Evolutionary conservation across 2,329 filamentous ascomycete species (phyloP).

Genomic region (Cladophialophora psammophila): DNA sequence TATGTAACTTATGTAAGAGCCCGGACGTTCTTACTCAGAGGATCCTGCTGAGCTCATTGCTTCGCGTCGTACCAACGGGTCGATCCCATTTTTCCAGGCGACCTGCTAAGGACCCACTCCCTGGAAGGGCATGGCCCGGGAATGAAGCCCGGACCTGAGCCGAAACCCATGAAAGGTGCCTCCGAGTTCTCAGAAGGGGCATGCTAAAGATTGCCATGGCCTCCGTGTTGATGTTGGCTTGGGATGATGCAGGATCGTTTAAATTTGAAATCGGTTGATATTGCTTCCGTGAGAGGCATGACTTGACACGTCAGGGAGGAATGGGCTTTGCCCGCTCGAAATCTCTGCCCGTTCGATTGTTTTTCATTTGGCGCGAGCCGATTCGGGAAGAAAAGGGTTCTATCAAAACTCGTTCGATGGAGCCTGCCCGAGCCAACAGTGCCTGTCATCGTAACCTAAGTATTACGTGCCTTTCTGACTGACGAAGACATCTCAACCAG

Average conservation of each 20-base stretch:
- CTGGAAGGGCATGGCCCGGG: conserved; percentile 1
- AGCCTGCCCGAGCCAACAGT: conserved; percentile 4
- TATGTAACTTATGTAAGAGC: conserved; percentile 24
- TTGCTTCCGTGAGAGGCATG: background rate
- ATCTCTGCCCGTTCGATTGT: background rate
- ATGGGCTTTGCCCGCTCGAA: background rate
- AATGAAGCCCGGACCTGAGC: background rate
- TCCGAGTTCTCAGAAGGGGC: background rate
- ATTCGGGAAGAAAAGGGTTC: conserved; percentile 10
- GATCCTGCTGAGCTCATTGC: conserved; percentile 20
- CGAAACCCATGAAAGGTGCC: background rate
- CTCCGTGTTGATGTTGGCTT: background rate
- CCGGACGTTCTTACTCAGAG: conserved; percentile 18
- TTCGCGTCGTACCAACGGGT: background rate
- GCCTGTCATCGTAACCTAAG: conserved; percentile 8
- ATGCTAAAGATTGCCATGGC: background rate
- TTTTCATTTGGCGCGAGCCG: conserved; percentile 15
- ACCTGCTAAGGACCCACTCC: conserved; percentile 3
- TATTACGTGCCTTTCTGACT: conserved; percentile 7
- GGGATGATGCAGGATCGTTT: background rate
- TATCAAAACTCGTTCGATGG: conserved; percentile 4
- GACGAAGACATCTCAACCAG: conserved; percentile 1
- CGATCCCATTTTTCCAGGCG: background rate
- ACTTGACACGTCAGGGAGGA: background rate
- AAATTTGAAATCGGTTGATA: background rate